phyloP scores from a whole-genome alignment of 2,329 filamentous ascomycete species.

The Fusarium sp. region DNA sequence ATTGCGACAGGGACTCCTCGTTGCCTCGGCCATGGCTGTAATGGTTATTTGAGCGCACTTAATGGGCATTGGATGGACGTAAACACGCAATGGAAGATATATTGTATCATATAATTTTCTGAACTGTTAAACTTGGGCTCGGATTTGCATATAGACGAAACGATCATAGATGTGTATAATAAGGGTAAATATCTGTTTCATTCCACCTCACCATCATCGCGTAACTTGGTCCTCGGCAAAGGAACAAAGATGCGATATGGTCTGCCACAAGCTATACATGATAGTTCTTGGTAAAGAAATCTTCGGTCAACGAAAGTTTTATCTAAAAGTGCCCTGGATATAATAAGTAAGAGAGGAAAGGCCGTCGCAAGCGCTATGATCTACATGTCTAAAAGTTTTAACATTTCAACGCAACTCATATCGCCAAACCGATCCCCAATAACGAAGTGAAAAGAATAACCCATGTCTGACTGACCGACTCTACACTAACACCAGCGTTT shows the following conservation, averaged over 20 bases:
- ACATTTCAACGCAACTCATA: slow-evolving; percentile 6
- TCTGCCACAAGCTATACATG: too few relatives aligned
- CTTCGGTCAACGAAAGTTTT: background rate
- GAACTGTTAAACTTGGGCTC: background rate
- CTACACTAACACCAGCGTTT: slow-evolving; percentile 1
- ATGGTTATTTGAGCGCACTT: slow-evolving; percentile 40
- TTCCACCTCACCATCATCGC: background rate
- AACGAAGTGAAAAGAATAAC: slow-evolving; percentile 17
- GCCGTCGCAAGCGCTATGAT: slow-evolving; percentile 21
- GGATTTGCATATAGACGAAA: slow-evolving; percentile 6
- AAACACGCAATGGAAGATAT: background rate
- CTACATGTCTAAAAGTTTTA: slow-evolving; percentile 4
- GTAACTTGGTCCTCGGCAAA: background rate
- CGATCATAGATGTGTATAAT: slow-evolving; percentile 3
- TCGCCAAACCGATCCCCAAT: slow-evolving; percentile 17
- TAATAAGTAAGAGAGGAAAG: slow-evolving; percentile 19
- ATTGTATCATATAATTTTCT: background rate
- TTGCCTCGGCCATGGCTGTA: slow-evolving; percentile 41
- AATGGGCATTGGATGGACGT: slow-evolving; percentile 2
- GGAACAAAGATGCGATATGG: background rate
- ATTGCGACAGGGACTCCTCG: slow-evolving; percentile 42
- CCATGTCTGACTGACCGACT: background rate
- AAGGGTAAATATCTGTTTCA: background rate
- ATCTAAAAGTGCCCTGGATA: slow-evolving; percentile 2
- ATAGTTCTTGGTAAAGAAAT: background rate